Conservation (phyloP, 768 basidiomycete species). For the Amanita molliuscula region DNA sequence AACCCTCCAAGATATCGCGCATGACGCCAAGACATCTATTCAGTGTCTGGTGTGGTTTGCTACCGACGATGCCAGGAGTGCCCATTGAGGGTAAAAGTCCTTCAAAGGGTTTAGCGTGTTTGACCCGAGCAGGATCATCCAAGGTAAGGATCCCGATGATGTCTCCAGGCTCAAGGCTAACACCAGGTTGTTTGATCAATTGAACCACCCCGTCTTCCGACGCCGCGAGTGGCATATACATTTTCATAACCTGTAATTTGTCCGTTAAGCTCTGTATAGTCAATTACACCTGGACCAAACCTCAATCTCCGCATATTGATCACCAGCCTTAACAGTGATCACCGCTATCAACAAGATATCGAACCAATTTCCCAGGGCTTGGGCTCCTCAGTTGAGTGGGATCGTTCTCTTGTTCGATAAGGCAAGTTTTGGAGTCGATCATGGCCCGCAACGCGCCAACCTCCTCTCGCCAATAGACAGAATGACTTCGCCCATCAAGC, state of each 20-base stretch:
- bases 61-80: constrained; percentile 73
- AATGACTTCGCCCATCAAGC: constrained; percentile 91
- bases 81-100: constrained; percentile 87
- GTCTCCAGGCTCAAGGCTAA: constrained; percentile 93
- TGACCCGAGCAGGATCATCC: constrained; percentile 93
- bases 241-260: constrained; percentile 79
- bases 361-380: constrained; percentile 91
- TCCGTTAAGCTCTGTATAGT: neutral
- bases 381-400: constrained; percentile 95
- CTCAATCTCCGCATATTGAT: constrained; percentile 98
- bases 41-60: constrained; percentile 84
- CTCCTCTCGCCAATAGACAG: constrained; percentile 97
- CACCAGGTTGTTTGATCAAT: constrained; percentile 96
- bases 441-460: constrained; percentile 87
- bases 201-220: constrained; percentile 91
- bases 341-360: constrained; percentile 92
- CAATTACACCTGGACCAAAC: constrained; percentile 27
- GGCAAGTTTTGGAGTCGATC: constrained; percentile 95
- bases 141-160: constrained; percentile 94
- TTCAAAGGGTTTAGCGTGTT: constrained; percentile 97
- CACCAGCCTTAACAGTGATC: constrained; percentile 96
- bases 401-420: constrained; percentile 99
- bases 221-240: constrained; percentile 98
- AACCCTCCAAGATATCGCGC: constrained; percentile 90
- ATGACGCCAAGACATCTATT: constrained; percentile 64